phyloP scores from a whole-genome alignment of 2,329 filamentous ascomycete species.

The Talaromyces sp. region DNA sequence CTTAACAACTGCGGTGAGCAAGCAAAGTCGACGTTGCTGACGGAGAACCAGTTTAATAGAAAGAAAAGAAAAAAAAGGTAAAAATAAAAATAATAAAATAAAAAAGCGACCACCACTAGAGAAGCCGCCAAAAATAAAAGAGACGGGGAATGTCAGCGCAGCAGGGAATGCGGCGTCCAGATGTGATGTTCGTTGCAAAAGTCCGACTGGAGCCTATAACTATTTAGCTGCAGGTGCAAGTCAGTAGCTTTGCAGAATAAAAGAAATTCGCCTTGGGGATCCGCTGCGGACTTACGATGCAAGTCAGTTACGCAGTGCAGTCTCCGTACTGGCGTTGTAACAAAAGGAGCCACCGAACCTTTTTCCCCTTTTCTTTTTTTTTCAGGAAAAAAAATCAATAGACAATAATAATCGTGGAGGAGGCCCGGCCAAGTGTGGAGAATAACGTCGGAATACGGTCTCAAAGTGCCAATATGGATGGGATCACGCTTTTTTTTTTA shows the following conservation, averaged over 20 bases:
- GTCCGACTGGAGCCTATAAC: not conserved
- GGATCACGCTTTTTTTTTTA: not conserved
- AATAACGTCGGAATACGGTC: not conserved
- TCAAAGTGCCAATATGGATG: not conserved
- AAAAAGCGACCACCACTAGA: not conserved
- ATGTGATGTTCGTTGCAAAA: not conserved
- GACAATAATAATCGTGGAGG: not conserved
- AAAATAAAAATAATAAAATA: not conserved
- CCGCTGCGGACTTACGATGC: not conserved
- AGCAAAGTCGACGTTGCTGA: not conserved
- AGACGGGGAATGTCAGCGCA: not conserved
- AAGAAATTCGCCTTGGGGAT: not conserved
- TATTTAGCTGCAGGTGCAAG: not conserved
- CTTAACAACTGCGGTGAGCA: not conserved
- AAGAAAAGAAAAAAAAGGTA: slow-evolving; percentile 2
- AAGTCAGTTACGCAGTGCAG: not conserved
- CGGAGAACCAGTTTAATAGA: not conserved
- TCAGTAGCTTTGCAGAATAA: not conserved
- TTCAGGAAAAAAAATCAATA: not conserved
- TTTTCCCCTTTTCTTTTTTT: not conserved
- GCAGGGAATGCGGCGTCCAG: not conserved
- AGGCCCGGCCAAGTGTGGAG: not conserved
- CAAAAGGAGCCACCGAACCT: not conserved
- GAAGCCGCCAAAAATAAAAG: not conserved
- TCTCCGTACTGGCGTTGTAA: not conserved